Evolutionary conservation across 495 filamentous ascomycete genomes (phyloP).

Genomic region (Aspergillus campestris): DNA sequence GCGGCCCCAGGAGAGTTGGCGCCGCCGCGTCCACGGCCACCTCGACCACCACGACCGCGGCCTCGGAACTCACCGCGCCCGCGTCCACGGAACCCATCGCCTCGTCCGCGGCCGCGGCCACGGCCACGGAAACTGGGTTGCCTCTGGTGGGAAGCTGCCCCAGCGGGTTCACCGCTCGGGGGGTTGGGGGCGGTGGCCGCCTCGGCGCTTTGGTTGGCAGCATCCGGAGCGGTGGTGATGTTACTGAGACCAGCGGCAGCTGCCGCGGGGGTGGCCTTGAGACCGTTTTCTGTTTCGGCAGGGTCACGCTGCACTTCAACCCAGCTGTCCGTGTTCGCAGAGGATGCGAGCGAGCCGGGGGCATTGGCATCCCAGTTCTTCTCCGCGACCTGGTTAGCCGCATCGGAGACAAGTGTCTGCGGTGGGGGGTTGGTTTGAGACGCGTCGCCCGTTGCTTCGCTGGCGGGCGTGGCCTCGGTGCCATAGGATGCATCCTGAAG

Average conservation of each 20-base stretch:
- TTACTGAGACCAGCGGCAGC: conserved; percentile 15
- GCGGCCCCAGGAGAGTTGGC: conserved; percentile 19
- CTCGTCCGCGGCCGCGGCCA: conserved; percentile 41
- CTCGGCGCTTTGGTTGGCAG: conserved; percentile 58
- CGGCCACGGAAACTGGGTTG: conserved; percentile 46
- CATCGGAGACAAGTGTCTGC: conserved; percentile 50
- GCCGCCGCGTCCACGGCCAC: conserved; percentile 28
- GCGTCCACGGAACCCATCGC: conserved; percentile 50
- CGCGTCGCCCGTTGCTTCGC: conserved; percentile 11
- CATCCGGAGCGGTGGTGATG: conserved; percentile 12
- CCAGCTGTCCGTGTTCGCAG: conserved; percentile 61
- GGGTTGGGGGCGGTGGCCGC: conserved; percentile 34
- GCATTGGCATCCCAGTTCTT: conserved; percentile 55
- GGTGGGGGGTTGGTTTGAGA: conserved; percentile 31
- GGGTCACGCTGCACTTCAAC: conserved; percentile 68
- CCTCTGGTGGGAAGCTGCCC: conserved; percentile 49
- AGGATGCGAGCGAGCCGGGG: conserved; percentile 29
- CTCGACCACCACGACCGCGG: conserved; percentile 30
- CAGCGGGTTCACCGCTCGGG: conserved; percentile 55
- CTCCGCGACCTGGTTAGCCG: conserved; percentile 61
- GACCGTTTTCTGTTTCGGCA: conserved; percentile 62
- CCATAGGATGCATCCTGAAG: conserved; percentile 38
- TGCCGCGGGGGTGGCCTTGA: conserved; percentile 51
- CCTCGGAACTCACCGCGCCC: conserved; percentile 42
- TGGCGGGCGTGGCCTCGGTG: conserved; percentile 12